Conservation (phyloP, 345 rosid species). For the Eucalyptus sideroxylon region DNA sequence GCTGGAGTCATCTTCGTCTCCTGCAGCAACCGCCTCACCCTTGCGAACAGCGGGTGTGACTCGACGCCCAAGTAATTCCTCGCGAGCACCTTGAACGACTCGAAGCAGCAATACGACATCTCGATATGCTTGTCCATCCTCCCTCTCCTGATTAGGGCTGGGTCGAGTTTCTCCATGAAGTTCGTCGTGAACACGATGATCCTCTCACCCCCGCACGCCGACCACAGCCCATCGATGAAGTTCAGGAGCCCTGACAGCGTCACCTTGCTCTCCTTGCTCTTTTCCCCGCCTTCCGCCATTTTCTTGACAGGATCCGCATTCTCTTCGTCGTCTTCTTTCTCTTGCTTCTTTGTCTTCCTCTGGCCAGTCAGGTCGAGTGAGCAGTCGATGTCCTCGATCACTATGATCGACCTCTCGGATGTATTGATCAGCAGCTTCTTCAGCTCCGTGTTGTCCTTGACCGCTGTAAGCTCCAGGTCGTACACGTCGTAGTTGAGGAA, state of each 20-base stretch:
- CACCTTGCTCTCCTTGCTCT: not conserved
- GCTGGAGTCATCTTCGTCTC: not conserved
- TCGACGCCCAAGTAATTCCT: not conserved
- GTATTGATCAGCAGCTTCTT: constrained; percentile 18
- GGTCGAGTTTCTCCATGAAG: not conserved
- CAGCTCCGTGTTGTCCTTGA: constrained; percentile 23
- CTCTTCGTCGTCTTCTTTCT: not conserved
- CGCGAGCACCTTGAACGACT: not conserved
- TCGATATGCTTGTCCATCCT: constrained; percentile 1
- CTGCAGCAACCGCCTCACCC: not conserved
- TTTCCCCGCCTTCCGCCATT: not conserved
- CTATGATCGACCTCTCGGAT: constrained; percentile 2
- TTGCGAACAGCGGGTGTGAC: not conserved
- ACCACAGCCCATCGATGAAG: not conserved
- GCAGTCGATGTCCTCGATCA: no score
- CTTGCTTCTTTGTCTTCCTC: not conserved
- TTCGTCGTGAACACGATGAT: not conserved
- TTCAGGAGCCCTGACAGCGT: not conserved
- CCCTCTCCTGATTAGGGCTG: not conserved
- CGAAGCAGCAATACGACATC: not conserved
- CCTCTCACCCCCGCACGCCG: not conserved
- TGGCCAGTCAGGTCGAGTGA: no score
- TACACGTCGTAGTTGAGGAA: constrained; percentile 16
- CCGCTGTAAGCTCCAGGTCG: constrained; percentile 21
- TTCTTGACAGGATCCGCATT: not conserved